These are phyloP conservation scores for Diplodia corticola DNA, from an alignment of 2,329 filamentous ascomycete genomes.

Conservation along the genomic window DNA sequence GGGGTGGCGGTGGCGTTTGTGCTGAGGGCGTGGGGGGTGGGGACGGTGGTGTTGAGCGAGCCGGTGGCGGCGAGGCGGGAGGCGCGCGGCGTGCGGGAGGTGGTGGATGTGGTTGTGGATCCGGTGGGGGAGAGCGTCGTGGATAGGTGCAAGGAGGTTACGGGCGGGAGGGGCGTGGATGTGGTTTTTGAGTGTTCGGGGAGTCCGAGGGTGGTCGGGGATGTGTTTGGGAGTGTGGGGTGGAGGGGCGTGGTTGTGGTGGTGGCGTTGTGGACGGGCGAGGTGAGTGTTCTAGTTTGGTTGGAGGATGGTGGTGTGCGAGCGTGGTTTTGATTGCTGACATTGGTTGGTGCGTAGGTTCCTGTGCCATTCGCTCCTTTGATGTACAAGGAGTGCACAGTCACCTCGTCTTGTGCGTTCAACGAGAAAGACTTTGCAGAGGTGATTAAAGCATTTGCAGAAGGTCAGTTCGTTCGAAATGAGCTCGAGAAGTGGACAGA, in stretches of 20 bases:
- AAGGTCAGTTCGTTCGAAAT: conserved; percentile 28
- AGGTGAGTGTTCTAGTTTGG: conserved; percentile 27
- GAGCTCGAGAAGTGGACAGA: background rate
- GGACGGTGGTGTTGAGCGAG: conserved; percentile 60
- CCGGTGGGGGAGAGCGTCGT: conserved; percentile 34
- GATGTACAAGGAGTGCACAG: conserved; percentile 35
- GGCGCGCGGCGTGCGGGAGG: conserved; percentile 42
- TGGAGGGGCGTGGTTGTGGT: conserved; percentile 36
- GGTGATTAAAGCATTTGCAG: conserved; percentile 35
- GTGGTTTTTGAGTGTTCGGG: conserved; percentile 65
- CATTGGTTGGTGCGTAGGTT: conserved; percentile 28
- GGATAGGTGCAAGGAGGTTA: conserved; percentile 36
- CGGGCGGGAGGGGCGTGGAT: conserved; percentile 52
- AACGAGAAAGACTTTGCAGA: conserved; percentile 36
- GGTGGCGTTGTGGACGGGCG: conserved; percentile 36
- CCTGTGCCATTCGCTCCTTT: conserved; percentile 31
- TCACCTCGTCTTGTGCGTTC: conserved; percentile 36
- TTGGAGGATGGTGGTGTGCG: background rate
- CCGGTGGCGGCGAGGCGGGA: conserved; percentile 52
- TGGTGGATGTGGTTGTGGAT: conserved; percentile 33
- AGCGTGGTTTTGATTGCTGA: background rate
- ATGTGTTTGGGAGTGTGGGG: conserved; percentile 34
- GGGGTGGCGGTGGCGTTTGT: conserved; percentile 54
- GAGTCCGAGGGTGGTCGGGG: conserved; percentile 33
- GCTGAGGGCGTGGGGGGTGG: conserved; percentile 51